Evolutionary conservation across 164 flowering plant species (phyloP), one percentile per base, ranked within the genome.

Genomic region (Umbilicus rupestris): DNA sequence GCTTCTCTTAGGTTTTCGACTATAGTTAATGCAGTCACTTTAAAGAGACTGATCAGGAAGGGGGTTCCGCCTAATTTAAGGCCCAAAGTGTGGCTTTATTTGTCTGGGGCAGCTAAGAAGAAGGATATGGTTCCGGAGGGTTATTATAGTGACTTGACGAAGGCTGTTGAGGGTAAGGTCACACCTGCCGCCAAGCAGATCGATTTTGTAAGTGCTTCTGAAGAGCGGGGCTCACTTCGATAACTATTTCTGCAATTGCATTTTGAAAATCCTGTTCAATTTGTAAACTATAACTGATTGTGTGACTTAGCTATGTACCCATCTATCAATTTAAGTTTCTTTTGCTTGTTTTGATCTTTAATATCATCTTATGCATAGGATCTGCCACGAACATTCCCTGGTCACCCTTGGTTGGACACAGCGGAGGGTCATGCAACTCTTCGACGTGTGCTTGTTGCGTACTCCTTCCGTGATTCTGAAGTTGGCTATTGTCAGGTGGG

Each of bases 331-430:
- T 26, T 17, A 30, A 30, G 11, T 8, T 68, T 29, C 26, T 2
- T 17, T 52, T 74, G 33, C 33, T 12, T 12, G 24, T 24, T 65
- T 29, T 67, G 24, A 68, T 65, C 67, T 72, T 65, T 39, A 31
- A 17, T 64, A 8, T 47, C 47, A 42, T 28, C 41, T 28, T 16
- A 55, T 39, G 2, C 79, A 72, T 84, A 94, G 97, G 98, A 94
- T 72, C 78, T 94, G n/a, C 88, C 97, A 6, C 83, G 96, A 24
- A 94, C 98, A 39, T 94, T 94, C 75, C 98, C 98, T 49, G 95
- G 96, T 73, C 98, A 94, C 71, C 93, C 97, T 24, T 91, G 96
- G 96, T 73, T 94, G 75, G 98, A 93, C 81, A 89, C 97, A 39
- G 76, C 83, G 20, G 95, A 90, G 72, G 95, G 96, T 64, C 97